Percentiles rank a stretch among this genome's conserved stretches.
Evolutionary conservation across 179 eudicot species (phyloP).

Genomic region (Actinidia chinensis): DNA sequence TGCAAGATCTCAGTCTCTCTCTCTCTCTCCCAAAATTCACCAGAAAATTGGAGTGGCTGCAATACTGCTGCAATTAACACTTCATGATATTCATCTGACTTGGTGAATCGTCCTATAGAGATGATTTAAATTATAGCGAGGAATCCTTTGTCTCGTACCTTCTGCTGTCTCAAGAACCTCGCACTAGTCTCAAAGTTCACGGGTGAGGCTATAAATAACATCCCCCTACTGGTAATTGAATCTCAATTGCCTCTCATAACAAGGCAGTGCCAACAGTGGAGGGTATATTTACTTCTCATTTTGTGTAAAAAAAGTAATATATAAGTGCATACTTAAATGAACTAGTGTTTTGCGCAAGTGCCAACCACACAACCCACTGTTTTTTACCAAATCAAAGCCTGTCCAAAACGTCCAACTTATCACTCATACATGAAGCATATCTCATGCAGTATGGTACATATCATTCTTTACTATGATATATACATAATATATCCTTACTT

Average conservation of each 20-base stretch:
- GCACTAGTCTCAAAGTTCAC: conserved; percentile 53
- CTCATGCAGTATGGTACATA: too few relatives aligned
- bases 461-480: too few relatives aligned
- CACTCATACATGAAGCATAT: too few relatives aligned
- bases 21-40: conserved; percentile 59
- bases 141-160: conserved; percentile 93
- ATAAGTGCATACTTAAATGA: too few relatives aligned
- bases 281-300: conserved; percentile 36
- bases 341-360: too few relatives aligned
- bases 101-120: conserved; percentile 69
- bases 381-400: too few relatives aligned
- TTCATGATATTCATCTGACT: conserved; percentile 66
- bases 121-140: conserved; percentile 75
- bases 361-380: too few relatives aligned
- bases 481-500: not conserved
- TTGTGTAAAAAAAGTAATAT: too few relatives aligned
- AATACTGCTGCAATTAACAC: conserved; percentile 69
- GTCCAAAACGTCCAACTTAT: too few relatives aligned
- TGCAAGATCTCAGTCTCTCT: conserved; percentile 70
- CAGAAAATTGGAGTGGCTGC: conserved; percentile 68
- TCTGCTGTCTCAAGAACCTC: conserved; percentile 72
- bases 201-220: conserved; percentile 62
- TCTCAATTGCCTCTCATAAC: conserved; percentile 89
- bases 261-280: conserved; percentile 86
- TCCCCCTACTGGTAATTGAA: conserved; percentile 81